A percentile compares a stretch with the other conserved stretches of the same genome.
phyloP scores from a whole-genome alignment of 2,329 filamentous ascomycete species.

The Aureobasidium sp. region DNA sequence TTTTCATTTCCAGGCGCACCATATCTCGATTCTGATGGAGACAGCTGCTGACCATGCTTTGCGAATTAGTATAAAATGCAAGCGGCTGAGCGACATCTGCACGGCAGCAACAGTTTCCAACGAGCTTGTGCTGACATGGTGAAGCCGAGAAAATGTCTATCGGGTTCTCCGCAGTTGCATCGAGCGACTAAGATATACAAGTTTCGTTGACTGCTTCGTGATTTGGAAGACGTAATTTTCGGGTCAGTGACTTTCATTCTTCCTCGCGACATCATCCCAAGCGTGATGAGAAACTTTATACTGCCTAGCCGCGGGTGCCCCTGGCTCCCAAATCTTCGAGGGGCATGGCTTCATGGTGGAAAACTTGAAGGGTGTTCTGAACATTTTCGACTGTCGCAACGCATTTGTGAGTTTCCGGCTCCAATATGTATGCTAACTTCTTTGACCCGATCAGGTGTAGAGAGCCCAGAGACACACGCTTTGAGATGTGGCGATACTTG shows the following conservation, averaged over 20 bases:
- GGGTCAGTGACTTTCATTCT: not conserved
- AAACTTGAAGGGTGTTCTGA: not conserved
- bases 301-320: not conserved
- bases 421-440: not conserved
- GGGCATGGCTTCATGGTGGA: not conserved
- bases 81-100: not conserved
- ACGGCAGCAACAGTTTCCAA: not conserved
- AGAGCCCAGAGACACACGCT: not conserved
- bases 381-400: not conserved
- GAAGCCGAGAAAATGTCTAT: not conserved
- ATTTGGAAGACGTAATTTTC: not conserved
- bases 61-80: not conserved
- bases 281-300: not conserved
- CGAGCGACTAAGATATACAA: not conserved
- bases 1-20: not conserved
- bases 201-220: not conserved
- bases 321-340: not conserved
- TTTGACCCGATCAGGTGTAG: not conserved
- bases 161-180: not conserved
- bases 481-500: no score
- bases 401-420: not conserved
- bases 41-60: not conserved
- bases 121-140: not conserved
- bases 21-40: not conserved
- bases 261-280: not conserved